Evolutionary conservation across 495 filamentous ascomycete genomes (phyloP).

Genomic region (Hyaloscypha variabilis): DNA sequence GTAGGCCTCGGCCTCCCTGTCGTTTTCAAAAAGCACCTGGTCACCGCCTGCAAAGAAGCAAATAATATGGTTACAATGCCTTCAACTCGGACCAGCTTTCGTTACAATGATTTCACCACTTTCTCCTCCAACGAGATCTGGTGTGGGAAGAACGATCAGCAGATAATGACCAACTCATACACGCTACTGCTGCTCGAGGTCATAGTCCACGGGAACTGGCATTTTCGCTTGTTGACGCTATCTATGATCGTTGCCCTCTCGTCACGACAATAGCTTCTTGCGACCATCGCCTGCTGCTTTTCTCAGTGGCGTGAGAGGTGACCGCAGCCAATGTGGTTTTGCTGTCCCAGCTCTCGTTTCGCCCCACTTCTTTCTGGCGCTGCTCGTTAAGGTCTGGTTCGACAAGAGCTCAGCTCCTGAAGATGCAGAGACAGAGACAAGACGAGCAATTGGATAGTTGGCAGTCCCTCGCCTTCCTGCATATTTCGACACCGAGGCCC

Average conservation of each 20-base stretch:
- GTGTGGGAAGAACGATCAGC: slow-evolving; percentile 16
- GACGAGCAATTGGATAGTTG: not conserved
- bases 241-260: not conserved
- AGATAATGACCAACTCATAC: slow-evolving; percentile 8
- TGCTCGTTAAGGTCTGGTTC: not conserved
- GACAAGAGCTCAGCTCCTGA: not conserved
- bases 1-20: not conserved
- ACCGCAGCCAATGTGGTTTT: not conserved
- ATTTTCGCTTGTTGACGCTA: not conserved
- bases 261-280: not conserved
- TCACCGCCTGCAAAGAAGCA: slow-evolving; percentile 8
- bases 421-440: not conserved
- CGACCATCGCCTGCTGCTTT: not conserved
- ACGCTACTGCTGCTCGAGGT: slow-evolving; percentile 18
- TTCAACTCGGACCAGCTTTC: not conserved
- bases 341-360: not conserved
- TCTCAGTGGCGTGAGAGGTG: not conserved
- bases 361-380: not conserved
- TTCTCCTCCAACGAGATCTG: slow-evolving; percentile 11
- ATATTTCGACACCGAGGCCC: slow-evolving; percentile 11
- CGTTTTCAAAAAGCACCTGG: not conserved
- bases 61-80: not conserved
- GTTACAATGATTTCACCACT: not conserved
- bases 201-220: slow-evolving; percentile 10
- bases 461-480: slow-evolving; percentile 21